Percentiles rank a stretch among this genome's conserved stretches.
Evolutionary conservation across 352 stramenopile genomes (phyloP).

Genomic region (Phytophthora sp.): DNA sequence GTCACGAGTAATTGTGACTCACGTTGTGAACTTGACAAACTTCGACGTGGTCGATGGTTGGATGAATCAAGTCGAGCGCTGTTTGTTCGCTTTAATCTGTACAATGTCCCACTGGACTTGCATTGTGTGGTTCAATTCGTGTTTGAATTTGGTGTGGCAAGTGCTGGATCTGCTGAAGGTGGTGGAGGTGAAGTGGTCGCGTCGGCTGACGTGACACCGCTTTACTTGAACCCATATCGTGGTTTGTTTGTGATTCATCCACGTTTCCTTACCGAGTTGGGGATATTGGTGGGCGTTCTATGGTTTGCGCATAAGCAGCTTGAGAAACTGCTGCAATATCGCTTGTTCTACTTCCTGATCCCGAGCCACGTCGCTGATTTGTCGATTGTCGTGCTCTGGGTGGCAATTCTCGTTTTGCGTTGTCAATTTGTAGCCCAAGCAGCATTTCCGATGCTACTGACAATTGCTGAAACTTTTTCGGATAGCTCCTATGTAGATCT

Average conservation of each 20-base stretch:
- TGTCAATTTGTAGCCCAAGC: slow-evolving; percentile 40
- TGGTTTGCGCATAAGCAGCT: slow-evolving; percentile 60
- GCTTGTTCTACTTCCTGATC: slow-evolving; percentile 69
- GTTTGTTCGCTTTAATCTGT: slow-evolving; percentile 71
- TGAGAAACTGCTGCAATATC: slow-evolving; percentile 61
- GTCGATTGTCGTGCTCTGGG: slow-evolving; percentile 52
- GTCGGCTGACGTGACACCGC: slow-evolving; percentile 37
- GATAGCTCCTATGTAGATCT: slow-evolving; percentile 49
- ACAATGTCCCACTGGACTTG: slow-evolving; percentile 58
- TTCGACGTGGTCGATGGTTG: slow-evolving; percentile 57
- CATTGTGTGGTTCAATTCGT: slow-evolving; percentile 56
- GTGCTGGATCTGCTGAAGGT: slow-evolving; percentile 24
- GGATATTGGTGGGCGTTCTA: slow-evolving; percentile 41
- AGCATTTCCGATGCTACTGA: slow-evolving; percentile 46
- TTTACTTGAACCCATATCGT: slow-evolving; percentile 61
- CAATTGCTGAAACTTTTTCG: slow-evolving; percentile 37
- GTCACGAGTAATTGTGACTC: slow-evolving; percentile 32
- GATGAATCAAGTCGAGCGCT: slow-evolving; percentile 52
- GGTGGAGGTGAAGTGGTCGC: slow-evolving; percentile 39
- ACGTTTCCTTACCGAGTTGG: slow-evolving; percentile 60
- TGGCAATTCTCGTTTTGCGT: slow-evolving; percentile 38
- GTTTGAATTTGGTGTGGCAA: slow-evolving; percentile 58
- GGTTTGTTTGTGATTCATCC: slow-evolving; percentile 49
- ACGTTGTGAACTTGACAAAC: slow-evolving; percentile 43
- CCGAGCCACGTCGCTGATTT: slow-evolving; percentile 60